Evolutionary conservation across 2,329 filamentous ascomycete genomes (phyloP).

Genomic region (Hymenoscyphus salicellus): DNA sequence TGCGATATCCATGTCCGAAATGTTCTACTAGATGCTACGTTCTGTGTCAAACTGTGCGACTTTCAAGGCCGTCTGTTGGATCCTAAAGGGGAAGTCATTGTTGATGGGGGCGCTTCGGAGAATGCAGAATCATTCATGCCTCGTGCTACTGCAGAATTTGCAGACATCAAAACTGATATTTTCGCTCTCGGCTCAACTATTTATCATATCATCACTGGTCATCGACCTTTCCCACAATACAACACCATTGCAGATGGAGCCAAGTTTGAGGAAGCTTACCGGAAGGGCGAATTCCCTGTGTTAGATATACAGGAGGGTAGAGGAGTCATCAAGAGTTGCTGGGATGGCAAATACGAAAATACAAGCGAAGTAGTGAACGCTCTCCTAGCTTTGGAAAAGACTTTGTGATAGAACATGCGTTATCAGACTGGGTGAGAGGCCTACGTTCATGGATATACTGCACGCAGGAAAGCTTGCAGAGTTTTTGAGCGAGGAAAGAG

Average conservation of each 20-base stretch:
- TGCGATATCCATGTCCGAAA: conserved; percentile 18
- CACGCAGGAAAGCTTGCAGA: too few relatives aligned
- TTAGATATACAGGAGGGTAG: neutral
- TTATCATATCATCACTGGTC: neutral
- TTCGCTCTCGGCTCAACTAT: neutral
- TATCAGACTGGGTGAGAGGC: too few relatives aligned
- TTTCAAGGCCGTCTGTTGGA: conserved; percentile 1
- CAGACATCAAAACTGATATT: neutral
- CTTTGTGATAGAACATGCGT: too few relatives aligned
- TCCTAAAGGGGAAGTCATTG: neutral
- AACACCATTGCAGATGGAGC: conserved; percentile 8
- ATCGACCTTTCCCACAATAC: conserved; percentile 4
- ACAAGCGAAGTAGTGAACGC: too few relatives aligned
- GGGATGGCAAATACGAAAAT: too few relatives aligned
- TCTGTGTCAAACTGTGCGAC: neutral
- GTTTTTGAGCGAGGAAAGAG: too few relatives aligned
- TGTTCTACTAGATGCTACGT: conserved; percentile 15
- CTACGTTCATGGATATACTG: too few relatives aligned
- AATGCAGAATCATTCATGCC: conserved; percentile 3
- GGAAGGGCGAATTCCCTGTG: neutral
- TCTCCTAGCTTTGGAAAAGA: too few relatives aligned
- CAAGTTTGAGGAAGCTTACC: conserved; percentile 7
- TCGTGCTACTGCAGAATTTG: neutral
- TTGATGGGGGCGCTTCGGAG: conserved; percentile 12
- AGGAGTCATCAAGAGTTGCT: too few relatives aligned